Evolutionary conservation across 495 filamentous ascomycete species (phyloP), one percentile per base, ranked within the genome.

Genomic region (Neurospora sp.): DNA sequence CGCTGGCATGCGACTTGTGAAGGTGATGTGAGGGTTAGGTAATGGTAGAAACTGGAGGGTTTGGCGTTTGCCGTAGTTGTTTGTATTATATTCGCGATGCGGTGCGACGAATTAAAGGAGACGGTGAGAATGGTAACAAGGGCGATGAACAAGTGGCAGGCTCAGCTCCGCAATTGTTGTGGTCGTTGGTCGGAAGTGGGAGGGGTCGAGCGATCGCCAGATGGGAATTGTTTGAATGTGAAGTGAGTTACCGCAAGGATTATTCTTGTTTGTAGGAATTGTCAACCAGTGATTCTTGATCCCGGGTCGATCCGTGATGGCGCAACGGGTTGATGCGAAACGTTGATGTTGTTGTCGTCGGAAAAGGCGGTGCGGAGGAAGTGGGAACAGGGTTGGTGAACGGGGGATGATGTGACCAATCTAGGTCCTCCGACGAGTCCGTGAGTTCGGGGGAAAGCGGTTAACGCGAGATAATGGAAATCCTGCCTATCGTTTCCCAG

Each of bases 1-100:
- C 70, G 69, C 35, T 41, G 59, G 38, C 22, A 70, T 40, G 75
- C 70, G 53, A 61, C 53, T 61, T 61, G 53, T 61, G 3, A 61
- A 61, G 5, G 27, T 61, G 53, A 35, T 61, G 14, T 61, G 27
- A 61, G 27, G 22, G 22, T 61, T 18, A 35, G 27, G 53, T 35
- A 7, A 16, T 35, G 53, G 53, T 8, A 35, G 14, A 4, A 35
- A 2, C 27, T 35, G 53, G 27, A 3, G 27, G 2, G 27, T 7
- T 31, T 8, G 53, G 53, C 27, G 27, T 3, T 18, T 35, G 53
- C 22, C 2, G 53, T 31, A 8, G 53, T 31, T 53, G 53, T 12
- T 8, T 35, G 22, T 61, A 61, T 61, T 31, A 61, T 61, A 31
- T 61, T 35, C 53, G 53, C 27, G 2, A 18, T 61, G 53, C 8